Evolutionary conservation across 75 land plant species (phyloP).

Genomic region (Sequoiadendron giganteum): DNA sequence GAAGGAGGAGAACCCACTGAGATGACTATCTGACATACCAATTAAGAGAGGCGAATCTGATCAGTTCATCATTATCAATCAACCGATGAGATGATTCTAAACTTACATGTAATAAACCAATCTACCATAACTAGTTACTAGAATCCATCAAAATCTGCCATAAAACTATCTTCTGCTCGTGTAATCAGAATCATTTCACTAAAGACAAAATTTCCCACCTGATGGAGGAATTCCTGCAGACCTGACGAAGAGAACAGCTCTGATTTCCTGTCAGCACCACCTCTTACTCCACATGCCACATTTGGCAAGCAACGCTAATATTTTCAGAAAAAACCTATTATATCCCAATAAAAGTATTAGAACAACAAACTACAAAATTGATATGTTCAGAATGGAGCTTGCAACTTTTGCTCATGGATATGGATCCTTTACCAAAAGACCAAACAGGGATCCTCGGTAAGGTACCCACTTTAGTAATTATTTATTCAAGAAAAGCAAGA

Average conservation of each 20-base stretch:
- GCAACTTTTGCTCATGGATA: neutral
- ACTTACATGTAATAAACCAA: neutral
- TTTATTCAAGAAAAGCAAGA: neutral
- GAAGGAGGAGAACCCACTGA: neutral
- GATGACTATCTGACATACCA: no score
- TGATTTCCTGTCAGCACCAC: constrained; percentile 6
- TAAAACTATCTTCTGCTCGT: neutral
- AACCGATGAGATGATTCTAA: neutral
- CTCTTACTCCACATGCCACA: neutral
- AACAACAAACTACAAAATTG: neutral
- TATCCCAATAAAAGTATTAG: neutral
- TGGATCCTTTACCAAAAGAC: neutral
- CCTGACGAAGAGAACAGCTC: neutral
- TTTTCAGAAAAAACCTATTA: constrained; percentile 3
- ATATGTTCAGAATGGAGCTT: neutral
- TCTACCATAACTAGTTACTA: neutral
- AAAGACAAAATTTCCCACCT: constrained; percentile 1
- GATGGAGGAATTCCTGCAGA: neutral
- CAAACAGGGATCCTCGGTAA: neutral
- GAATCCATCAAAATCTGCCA: neutral
- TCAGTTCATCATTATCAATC: neutral
- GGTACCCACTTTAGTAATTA: neutral
- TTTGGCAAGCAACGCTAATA: neutral
- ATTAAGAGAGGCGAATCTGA: neutral
- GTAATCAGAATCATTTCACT: neutral